Base-by-base conservation (phyloP, 1,284 basidiomycete species). In the Spongispora temasekensis region DNA sequence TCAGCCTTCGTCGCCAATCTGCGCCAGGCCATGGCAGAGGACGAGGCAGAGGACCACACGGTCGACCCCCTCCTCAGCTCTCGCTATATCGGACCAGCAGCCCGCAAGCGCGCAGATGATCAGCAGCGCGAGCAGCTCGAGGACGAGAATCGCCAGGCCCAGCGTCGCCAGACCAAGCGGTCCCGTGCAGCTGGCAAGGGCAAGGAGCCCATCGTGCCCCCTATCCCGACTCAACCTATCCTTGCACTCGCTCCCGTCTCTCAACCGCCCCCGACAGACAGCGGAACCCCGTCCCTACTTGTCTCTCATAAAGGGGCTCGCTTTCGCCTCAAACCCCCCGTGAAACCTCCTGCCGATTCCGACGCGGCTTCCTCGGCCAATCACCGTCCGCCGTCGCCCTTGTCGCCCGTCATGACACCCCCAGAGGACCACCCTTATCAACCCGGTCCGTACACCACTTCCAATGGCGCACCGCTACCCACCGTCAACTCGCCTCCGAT, bases 1-100 rank as follows among this genome's bases (percentile, higher is more conserved):
- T 70, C 71, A 2, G 64, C 66, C 28, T 83, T 83, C 60, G 71
- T 75, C 60, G 64, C 57, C 53, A 85, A 83, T 70, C 73, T 83
- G 30, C 79, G 80, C 56, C 77, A 79, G 61, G 82, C 80, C 31
- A 76, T 81, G 68, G 73, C 67, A 28, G 84, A 86, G 64, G 75
- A 81, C 61, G 78, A 81, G 55, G 66, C 67, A 35, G 83, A 84
- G 59, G 81, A 83, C 65, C 74, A 77, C 59, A 69, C 70, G 42
- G 54, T 75, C 58, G 82, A 85, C 69, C 81, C 83, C 13, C 63
- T 81, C 19, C 74, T 80, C 46, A 69, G 68, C 53, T 82, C 82
- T 52, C 79, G 79, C 57, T 81, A 83, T 64, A 62, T 81, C 68
- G 78, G 79, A 42, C 74, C 81, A 21, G 66, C 73, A 12, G 78